Evolutionary conservation across 2,329 filamentous ascomycete species (phyloP).

Genomic region (Calonectria naviculata): DNA sequence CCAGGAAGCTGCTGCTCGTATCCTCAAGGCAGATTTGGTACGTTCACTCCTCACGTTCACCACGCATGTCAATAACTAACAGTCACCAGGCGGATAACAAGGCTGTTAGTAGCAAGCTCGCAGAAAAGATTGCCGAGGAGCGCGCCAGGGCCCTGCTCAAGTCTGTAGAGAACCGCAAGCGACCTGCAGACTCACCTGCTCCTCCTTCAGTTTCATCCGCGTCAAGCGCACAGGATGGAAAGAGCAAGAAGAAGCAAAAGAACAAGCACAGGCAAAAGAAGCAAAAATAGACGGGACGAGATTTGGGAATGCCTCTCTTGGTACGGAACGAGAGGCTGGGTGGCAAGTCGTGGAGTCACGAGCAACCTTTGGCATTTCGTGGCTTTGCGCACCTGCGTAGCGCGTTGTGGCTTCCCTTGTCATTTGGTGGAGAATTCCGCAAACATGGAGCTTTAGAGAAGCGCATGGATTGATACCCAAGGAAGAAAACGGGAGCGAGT

Average conservation of each 20-base stretch:
- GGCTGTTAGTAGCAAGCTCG: conserved; percentile 61
- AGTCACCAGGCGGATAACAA: conserved; percentile 60
- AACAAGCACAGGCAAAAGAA: conserved; percentile 46
- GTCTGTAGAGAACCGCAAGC: conserved; percentile 57
- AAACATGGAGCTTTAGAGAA: neutral
- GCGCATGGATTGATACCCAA: neutral
- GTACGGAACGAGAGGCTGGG: neutral
- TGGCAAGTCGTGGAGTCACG: neutral
- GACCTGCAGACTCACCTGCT: conserved; percentile 47
- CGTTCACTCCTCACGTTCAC: conserved; percentile 35
- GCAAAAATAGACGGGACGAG: conserved; percentile 13
- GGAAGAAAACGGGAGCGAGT: neutral
- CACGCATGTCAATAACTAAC: conserved; percentile 25
- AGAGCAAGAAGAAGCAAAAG: conserved; percentile 48
- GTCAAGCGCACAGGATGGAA: conserved; percentile 30
- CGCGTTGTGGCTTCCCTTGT: neutral
- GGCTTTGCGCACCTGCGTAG: neutral
- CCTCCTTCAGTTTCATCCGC: conserved; percentile 35
- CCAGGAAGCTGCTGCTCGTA: conserved; percentile 81
- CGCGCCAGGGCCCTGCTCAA: conserved; percentile 63
- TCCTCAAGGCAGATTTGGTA: conserved; percentile 86
- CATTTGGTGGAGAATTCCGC: neutral
- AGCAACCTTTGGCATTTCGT: neutral
- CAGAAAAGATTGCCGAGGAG: conserved; percentile 68
- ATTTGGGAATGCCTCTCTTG: neutral